These are phyloP conservation scores for Aspergillus latus DNA, from an alignment of 2,329 filamentous ascomycete genomes.

Conservation along the genomic window DNA sequence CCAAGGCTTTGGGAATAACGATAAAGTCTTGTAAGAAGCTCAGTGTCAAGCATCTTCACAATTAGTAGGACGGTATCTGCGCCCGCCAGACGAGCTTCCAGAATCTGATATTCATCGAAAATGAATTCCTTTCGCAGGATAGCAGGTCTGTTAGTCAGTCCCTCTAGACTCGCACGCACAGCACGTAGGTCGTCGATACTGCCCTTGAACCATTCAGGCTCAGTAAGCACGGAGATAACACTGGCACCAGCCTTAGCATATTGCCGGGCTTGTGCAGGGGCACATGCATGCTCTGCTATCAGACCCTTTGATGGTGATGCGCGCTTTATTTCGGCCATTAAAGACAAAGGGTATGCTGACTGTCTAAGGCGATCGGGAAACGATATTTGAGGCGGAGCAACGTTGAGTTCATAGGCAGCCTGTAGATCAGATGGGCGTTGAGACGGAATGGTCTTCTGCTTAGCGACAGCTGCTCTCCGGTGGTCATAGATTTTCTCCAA, in stretches of 20 bases:
- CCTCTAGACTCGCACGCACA: constrained; percentile 83
- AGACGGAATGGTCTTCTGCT: constrained; percentile 82
- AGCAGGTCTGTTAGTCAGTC: constrained; percentile 88
- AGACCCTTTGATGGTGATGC: constrained; percentile 95
- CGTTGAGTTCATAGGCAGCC: constrained; percentile 78
- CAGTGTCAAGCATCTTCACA: constrained; percentile 90
- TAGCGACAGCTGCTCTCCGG: constrained; percentile 70
- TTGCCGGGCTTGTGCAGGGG: constrained; percentile 82
- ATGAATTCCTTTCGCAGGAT: constrained; percentile 95
- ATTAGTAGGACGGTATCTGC: constrained; percentile 94
- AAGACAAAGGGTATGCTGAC: constrained; percentile 81
- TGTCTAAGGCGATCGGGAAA: constrained; percentile 77
- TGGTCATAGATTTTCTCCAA: constrained; percentile 87
- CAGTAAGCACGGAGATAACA: constrained; percentile 96
- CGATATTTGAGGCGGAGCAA: constrained; percentile 78
- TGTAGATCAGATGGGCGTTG: constrained; percentile 80
- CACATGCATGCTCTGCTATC: constrained; percentile 83
- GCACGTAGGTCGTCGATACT: constrained; percentile 89
- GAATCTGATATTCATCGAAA: constrained; percentile 96
- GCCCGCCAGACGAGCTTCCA: constrained; percentile 88
- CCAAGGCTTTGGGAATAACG: constrained; percentile 83
- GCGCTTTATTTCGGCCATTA: constrained; percentile 97
- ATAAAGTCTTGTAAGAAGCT: constrained; percentile 74
- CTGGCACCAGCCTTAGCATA: constrained; percentile 94
- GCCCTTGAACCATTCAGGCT: constrained; percentile 99